These are phyloP conservation scores for Ephemerocybe angulata DNA, from an alignment of 768 basidiomycete genomes.

Conservation along the genomic window DNA sequence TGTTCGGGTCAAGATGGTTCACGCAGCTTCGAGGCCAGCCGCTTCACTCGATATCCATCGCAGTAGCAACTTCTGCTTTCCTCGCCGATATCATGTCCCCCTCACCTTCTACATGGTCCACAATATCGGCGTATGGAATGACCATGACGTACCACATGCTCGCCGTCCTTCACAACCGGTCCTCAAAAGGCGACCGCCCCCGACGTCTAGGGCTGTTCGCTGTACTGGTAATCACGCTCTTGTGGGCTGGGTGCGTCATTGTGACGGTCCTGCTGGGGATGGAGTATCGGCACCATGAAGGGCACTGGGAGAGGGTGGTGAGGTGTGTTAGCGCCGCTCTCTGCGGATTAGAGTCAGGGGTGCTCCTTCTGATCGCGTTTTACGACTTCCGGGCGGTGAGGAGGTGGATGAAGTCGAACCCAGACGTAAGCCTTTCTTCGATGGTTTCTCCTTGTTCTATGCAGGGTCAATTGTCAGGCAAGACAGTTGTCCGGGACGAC, in stretches of 20 bases:
- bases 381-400: too few species aligned
- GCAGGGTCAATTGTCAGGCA: too few species aligned
- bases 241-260: background rate
- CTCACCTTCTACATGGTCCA: conserved; percentile 1
- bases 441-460: too few species aligned
- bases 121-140: background rate
- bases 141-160: background rate
- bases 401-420: too few species aligned
- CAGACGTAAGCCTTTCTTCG: too few species aligned
- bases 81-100: background rate
- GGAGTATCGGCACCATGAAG: too few species aligned
- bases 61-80: background rate
- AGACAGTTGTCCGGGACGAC: too few species aligned
- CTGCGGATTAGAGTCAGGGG: too few species aligned
- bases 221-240: background rate
- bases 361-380: too few species aligned
- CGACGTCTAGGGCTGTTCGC: background rate
- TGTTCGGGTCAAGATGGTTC: background rate
- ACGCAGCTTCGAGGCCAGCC: background rate
- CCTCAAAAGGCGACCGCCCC: background rate
- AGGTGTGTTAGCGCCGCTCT: too few species aligned
- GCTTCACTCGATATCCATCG: background rate
- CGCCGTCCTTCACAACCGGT: background rate
- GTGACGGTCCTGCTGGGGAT: too few species aligned
- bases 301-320: too few species aligned